Conservation (phyloP, 257 asterid genomes). For the Buddleja alternifolia region DNA sequence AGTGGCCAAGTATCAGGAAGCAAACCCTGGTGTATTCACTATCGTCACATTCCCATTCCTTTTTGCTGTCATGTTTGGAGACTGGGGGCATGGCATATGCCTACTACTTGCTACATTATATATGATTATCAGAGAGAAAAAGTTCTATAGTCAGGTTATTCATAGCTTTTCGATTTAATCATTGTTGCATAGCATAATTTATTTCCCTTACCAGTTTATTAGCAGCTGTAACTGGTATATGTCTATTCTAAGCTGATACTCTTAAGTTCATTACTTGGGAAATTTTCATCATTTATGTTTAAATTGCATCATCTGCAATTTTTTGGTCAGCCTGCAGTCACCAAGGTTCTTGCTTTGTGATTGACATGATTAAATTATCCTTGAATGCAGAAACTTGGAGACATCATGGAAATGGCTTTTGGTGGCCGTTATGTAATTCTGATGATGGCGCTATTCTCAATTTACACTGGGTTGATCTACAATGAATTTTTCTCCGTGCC, state of each 20-base stretch:
- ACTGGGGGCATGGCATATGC: conserved; percentile 82
- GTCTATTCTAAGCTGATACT: conserved; percentile 7
- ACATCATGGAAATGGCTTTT: conserved; percentile 69
- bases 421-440: conserved; percentile 72
- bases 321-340: conserved; percentile 13
- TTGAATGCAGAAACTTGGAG: conserved; percentile 68
- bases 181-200: not conserved
- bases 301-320: conserved; percentile 8
- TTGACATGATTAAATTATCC: conserved; percentile 17
- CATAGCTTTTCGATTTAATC: too few species aligned
- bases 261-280: not conserved
- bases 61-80: conserved; percentile 79
- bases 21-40: conserved; percentile 73
- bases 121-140: conserved; percentile 51
- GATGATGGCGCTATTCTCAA: conserved; percentile 70
- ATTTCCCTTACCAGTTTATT: not conserved
- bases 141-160: conserved; percentile 62
- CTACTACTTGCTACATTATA: conserved; percentile 53
- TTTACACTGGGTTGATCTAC: conserved; percentile 67
- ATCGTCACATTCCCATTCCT: conserved; percentile 75
- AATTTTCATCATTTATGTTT: conserved; percentile 13
- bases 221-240: conserved; percentile 18
- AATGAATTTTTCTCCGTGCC: conserved; percentile 70
- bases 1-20: conserved; percentile 78
- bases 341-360: conserved; percentile 1